Conservation (phyloP, 768 basidiomycete species). For the Fibroporia radiculosa region DNA sequence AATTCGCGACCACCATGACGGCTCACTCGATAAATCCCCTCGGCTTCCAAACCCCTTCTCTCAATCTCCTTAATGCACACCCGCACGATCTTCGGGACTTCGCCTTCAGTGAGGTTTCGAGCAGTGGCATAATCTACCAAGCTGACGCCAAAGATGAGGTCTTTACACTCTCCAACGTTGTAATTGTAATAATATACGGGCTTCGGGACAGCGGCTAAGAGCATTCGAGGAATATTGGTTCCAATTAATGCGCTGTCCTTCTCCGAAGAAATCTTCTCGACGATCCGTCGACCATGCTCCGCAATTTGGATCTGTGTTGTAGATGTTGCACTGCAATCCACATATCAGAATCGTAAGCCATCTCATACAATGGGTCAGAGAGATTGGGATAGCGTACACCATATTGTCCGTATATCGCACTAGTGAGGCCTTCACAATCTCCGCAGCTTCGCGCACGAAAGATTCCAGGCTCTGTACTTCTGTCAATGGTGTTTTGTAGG, state of each 20-base stretch:
- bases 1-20: conserved; percentile 11
- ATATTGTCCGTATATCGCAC: conserved; percentile 76
- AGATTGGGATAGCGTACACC: conserved; percentile 37
- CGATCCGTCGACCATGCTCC: conserved; percentile 49
- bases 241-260: conserved; percentile 57
- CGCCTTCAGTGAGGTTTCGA: conserved; percentile 55
- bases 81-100: conserved; percentile 71
- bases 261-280: conserved; percentile 63
- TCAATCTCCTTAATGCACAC: conserved; percentile 83
- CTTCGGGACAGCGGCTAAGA: conserved; percentile 60
- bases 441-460: conserved; percentile 69
- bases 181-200: conserved; percentile 72
- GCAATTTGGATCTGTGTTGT: conserved; percentile 71
- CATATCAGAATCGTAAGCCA: conserved; percentile 1
- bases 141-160: conserved; percentile 85
- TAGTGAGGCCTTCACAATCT: conserved; percentile 53
- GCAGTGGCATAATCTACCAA: conserved; percentile 85
- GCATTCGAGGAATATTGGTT: conserved; percentile 48
- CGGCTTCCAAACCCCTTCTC: conserved; percentile 63
- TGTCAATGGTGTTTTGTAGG: background rate
- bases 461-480: conserved; percentile 67
- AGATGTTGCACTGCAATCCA: conserved; percentile 58
- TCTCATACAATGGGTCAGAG: background rate
- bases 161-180: conserved; percentile 76
- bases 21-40: conserved; percentile 81